phyloP scores from a whole-genome alignment of 73 alveolate species.

The Symbiodinium natans region DNA sequence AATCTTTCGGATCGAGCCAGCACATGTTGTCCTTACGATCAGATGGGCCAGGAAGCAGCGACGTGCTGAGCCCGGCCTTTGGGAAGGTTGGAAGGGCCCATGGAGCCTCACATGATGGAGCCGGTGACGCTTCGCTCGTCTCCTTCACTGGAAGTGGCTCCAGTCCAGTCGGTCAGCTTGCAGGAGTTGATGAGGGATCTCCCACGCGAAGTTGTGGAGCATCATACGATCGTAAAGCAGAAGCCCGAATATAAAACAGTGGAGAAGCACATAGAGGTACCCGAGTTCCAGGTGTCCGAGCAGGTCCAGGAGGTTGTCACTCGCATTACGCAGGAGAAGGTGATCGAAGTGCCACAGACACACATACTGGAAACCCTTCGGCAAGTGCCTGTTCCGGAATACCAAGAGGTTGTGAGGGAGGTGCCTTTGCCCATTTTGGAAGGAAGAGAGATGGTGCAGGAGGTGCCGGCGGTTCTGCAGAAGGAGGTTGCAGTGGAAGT shows the following conservation, averaged over 20 bases:
- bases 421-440: conserved; percentile 67
- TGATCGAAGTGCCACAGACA: conserved; percentile 75
- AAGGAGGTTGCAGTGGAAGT: conserved; percentile 58
- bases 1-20: too few species aligned
- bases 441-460: conserved; percentile 47
- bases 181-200: conserved; percentile 82
- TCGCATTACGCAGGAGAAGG: conserved; percentile 80
- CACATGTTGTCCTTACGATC: too few species aligned
- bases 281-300: conserved; percentile 59
- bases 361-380: conserved; percentile 54
- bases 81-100: neutral
- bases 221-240: conserved; percentile 84
- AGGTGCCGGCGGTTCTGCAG: conserved; percentile 63
- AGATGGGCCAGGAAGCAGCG: too few species aligned
- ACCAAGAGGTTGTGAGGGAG: conserved; percentile 70
- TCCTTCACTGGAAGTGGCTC: neutral
- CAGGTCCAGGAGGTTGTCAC: conserved; percentile 84
- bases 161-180: conserved; percentile 24
- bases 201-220: conserved; percentile 68
- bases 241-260: conserved; percentile 75
- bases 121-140: neutral
- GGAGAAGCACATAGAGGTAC: conserved; percentile 71
- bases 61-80: too few species aligned
- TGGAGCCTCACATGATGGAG: neutral
- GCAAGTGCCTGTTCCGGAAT: conserved; percentile 45